Evolutionary conservation across 805 yeast genomes (phyloP).

Genomic region (Alloascoidea hylecoeti): DNA sequence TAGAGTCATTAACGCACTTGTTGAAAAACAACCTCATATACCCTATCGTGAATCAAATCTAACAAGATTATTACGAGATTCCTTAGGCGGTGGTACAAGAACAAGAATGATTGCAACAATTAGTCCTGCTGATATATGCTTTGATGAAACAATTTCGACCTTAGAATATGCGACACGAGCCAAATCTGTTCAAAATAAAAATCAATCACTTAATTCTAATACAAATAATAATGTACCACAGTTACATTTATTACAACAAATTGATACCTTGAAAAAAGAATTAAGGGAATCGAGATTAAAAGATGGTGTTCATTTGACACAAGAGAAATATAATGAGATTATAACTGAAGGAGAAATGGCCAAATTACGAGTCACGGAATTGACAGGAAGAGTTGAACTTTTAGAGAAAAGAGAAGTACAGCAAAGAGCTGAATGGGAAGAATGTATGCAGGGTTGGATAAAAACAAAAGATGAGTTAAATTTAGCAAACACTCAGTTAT

Average conservation of each 20-base stretch:
- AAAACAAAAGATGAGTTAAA: neutral
- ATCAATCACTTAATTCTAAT: too few species aligned
- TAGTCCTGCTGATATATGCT: constrained; percentile 63
- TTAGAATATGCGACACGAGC: constrained; percentile 83
- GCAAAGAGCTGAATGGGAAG: neutral
- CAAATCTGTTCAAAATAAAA: constrained; percentile 60
- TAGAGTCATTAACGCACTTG: constrained; percentile 67
- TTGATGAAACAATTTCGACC: constrained; percentile 78
- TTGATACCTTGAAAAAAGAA: constrained; percentile 43
- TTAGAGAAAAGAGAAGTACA: constrained; percentile 23
- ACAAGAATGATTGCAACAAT: constrained; percentile 81
- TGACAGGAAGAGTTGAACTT: constrained; percentile 28
- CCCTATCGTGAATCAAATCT: constrained; percentile 82
- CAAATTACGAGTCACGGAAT: constrained; percentile 33
- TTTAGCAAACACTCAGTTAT: neutral
- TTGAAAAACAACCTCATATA: constrained; percentile 50
- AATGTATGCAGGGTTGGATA: neutral
- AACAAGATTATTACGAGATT: constrained; percentile 66
- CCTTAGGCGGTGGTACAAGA: constrained; percentile 79
- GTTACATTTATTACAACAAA: constrained; percentile 37
- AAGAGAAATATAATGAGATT: constrained; percentile 27
- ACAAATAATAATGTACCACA: constrained; percentile 46
- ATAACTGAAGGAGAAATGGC: constrained; percentile 34
- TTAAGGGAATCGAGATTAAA: constrained; percentile 47
- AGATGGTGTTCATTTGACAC: constrained; percentile 43